Evolutionary conservation across 331 rosid species (phyloP).

Genomic region (Arachis monticola): DNA sequence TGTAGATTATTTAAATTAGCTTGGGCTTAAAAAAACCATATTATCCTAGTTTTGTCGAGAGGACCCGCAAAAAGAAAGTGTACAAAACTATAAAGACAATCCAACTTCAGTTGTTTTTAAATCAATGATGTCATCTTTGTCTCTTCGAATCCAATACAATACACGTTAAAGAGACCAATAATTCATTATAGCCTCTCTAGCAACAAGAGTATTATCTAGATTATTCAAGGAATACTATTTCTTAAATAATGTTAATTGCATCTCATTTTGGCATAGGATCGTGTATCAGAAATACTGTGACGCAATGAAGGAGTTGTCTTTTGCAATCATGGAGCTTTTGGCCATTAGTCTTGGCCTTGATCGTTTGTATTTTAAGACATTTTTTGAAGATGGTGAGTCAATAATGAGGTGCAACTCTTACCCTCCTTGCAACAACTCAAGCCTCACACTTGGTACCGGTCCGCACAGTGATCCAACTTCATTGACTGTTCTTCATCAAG

Average conservation of each 20-base stretch:
- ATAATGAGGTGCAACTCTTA: slow-evolving; percentile 55
- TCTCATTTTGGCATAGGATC: slow-evolving; percentile 6
- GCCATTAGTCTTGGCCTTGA: slow-evolving; percentile 51
- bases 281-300: slow-evolving; percentile 43
- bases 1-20: too few species aligned
- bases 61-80: too few species aligned
- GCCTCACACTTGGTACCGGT: slow-evolving; percentile 49
- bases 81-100: not conserved
- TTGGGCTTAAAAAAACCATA: too few species aligned
- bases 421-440: slow-evolving; percentile 41
- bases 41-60: too few species aligned
- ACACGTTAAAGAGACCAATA: not conserved
- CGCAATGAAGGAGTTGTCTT: slow-evolving; percentile 42
- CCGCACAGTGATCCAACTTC: slow-evolving; percentile 59
- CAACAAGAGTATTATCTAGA: too few species aligned
- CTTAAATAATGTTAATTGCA: not conserved
- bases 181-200: too few species aligned
- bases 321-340: slow-evolving; percentile 42
- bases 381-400: slow-evolving; percentile 46
- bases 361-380: slow-evolving; percentile 14
- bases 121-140: not conserved
- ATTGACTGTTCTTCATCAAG: slow-evolving; percentile 52
- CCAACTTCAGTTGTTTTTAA: not conserved
- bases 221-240: not conserved
- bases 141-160: not conserved